Evolutionary conservation across 2,329 filamentous ascomycete species (phyloP), one percentile per base, ranked within the genome.

Genomic region (Paradendryphiella salina): DNA sequence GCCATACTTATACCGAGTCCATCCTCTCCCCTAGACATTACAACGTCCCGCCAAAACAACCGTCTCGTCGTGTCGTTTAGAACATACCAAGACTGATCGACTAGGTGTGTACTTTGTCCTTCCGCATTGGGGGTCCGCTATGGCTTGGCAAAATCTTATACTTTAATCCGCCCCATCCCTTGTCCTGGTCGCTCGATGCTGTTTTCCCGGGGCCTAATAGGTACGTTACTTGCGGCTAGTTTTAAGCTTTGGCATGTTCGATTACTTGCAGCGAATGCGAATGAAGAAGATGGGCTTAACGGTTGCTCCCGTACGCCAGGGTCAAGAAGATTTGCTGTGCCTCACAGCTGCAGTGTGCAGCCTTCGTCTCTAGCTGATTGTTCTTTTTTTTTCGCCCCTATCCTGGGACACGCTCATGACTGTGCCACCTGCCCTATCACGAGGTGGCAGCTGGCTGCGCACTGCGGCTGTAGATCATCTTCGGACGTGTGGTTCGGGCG

Each of bases 81-180:
- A 35, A 28, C 14, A 40, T 34, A 42, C 45, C 51, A 48, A 48
- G 37, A 31, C 18, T 36, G 26, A 48, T 52, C 38, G 39, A 49
- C 50, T 39, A 43, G 29, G 45, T 49, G 45, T 42, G 35, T 35
- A 36, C 33, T 52, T 44, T 43, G 50, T 49, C 50, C 50, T 52
- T 49, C 50, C 50, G 17, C 9, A 28, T 52, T 48, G 31, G 45
- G 38, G 38, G 29, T 20, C 28, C 39, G 20, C 14, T 40, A 39
- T 31, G 17, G 33, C 50, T 52, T 52, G 50, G 50, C 45, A 48
- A 52, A 52, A n/a, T 48, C 50, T 52, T 52, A 48, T 43, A 28
- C 38, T 39, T 21, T 14, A 34, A 33, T 26, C 50, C 39, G 50
- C 34, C 29, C 18, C 29, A 34, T 38, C 40, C 23, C 38, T 52